These are phyloP conservation scores for Nakaseomyces delphensis DNA, from an alignment of 1,139 yeast species.

Conservation along the genomic window DNA sequence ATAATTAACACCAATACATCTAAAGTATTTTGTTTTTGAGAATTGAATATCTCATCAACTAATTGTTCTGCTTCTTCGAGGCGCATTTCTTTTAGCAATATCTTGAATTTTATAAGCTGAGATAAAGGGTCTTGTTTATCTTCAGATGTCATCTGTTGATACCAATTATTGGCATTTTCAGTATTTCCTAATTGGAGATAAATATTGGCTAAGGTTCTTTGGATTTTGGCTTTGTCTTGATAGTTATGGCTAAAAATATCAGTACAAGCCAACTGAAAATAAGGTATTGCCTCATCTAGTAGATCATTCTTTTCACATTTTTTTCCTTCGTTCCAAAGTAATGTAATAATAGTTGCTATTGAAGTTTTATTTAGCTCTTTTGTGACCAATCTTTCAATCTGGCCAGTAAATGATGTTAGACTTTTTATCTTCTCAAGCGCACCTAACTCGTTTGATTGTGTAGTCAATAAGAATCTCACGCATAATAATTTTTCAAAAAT, in stretches of 20 bases:
- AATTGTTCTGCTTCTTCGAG: conserved; percentile 9
- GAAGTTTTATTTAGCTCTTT: conserved; percentile 13
- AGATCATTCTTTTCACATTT: conserved; percentile 19
- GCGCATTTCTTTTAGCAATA: conserved; percentile 9
- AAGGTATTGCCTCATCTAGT: conserved; percentile 13
- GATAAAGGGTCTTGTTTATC: conserved; percentile 18
- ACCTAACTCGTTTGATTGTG: conserved; percentile 17
- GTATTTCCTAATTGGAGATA: conserved; percentile 13
- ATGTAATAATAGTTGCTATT: conserved; percentile 19
- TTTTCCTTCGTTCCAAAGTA: conserved; percentile 26
- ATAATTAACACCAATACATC: conserved; percentile 20
- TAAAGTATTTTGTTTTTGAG: conserved; percentile 11
- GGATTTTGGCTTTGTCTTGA: conserved; percentile 20
- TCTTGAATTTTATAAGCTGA: conserved; percentile 15
- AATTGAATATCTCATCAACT: conserved; percentile 14
- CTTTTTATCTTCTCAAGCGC: conserved; percentile 14
- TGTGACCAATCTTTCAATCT: conserved; percentile 13
- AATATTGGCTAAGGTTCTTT: conserved; percentile 18
- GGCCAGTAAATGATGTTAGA: conserved; percentile 12
- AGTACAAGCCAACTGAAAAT: conserved; percentile 17
- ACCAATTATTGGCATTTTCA: conserved; percentile 11
- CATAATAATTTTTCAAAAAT: conserved; percentile 16
- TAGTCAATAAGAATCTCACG: conserved; percentile 17
- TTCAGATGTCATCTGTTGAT: conserved; percentile 11
- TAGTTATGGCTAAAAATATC: conserved; percentile 15